Base-by-base conservation (phyloP, 1,284 basidiomycete species). In the Pholiota adiposa region DNA sequence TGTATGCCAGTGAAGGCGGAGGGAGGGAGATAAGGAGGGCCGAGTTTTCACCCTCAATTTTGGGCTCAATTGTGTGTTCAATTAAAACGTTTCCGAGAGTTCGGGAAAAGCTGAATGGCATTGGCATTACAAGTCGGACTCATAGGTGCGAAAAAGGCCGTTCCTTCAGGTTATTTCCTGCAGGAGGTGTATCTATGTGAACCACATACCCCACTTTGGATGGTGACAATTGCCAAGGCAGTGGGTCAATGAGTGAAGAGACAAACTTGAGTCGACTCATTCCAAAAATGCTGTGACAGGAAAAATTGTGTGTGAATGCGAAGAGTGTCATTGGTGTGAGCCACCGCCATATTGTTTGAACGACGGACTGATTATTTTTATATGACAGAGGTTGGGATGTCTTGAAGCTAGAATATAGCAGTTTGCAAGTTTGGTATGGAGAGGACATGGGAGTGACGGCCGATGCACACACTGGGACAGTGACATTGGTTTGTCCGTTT, bases 301-400 rank as follows among this genome's bases (percentile, higher is more conserved):
- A 33, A 50, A 38, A 50, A 50, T 34, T 31, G 48, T 50, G 48
- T 33, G 48, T 25, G 48, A 52, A 36, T 8, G 51, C 55, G 59
- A 61, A 34, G 23, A 40, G 38, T 44, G 54, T 50, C 46, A 40
- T 54, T 14, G 31, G 43, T 60, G 59, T 57, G 51, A 55, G 53
- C 25, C 16, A 36, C 21, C 43, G 21, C n/a, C 23, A n/a, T 31
- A 27, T 53, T 44, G 34, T 53, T 41, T 43, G 55, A 50, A 44
- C 11, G 36, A 46, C 51, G 41, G 51, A 49, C 19, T 61, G 59
- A 25, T 8, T 38, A 38, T 57, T 61, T 54, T 55, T 55, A 51
- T 56, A 51, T 56, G 49, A 60, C 58, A 51, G 25, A 34, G 50
- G 33, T 16, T 41, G 50, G 29, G 18, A 51, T 34, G 38, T 51